Evolutionary conservation across 345 rosid species (phyloP).

Genomic region (Carallia brachiata): DNA sequence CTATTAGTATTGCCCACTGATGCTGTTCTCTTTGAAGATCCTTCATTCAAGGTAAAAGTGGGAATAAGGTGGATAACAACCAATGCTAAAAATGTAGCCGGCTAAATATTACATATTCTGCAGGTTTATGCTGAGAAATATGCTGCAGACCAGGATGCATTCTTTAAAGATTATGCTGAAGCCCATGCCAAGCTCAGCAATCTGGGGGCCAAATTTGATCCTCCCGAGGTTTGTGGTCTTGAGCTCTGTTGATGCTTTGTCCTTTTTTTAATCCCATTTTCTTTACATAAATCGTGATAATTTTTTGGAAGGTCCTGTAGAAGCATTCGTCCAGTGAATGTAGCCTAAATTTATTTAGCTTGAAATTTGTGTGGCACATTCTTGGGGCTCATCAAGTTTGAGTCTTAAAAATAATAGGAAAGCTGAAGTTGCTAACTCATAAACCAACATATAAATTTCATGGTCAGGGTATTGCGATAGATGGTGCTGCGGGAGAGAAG

Average conservation of each 20-base stretch:
- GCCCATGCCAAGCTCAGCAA: conserved; percentile 96
- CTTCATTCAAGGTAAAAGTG: conserved; percentile 78
- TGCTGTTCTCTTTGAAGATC: conserved; percentile 86
- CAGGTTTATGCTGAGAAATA: conserved; percentile 92
- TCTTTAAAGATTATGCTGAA: conserved; percentile 92
- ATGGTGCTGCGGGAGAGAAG: conserved; percentile 66
- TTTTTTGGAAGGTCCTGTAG: conserved; percentile 1
- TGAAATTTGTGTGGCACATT: neutral
- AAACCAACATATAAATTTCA: conserved; percentile 26
- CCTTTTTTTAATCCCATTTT: neutral
- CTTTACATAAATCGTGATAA: neutral
- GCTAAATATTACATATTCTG: conserved; percentile 18
- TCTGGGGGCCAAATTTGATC: conserved; percentile 90
- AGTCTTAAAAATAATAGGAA: neutral
- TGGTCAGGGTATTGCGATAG: conserved; percentile 70
- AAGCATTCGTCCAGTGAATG: neutral
- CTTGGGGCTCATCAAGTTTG: neutral
- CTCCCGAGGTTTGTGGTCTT: conserved; percentile 69
- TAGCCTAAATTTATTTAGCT: neutral
- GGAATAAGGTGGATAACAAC: neutral
- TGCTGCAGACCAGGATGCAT: conserved; percentile 77
- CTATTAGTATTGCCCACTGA: conserved; percentile 89
- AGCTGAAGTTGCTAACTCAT: neutral
- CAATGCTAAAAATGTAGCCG: conserved; percentile 2
- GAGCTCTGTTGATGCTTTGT: neutral